Evolutionary conservation across 75 land plant species (phyloP).

Genomic region (Selaginella moellendorffii): DNA sequence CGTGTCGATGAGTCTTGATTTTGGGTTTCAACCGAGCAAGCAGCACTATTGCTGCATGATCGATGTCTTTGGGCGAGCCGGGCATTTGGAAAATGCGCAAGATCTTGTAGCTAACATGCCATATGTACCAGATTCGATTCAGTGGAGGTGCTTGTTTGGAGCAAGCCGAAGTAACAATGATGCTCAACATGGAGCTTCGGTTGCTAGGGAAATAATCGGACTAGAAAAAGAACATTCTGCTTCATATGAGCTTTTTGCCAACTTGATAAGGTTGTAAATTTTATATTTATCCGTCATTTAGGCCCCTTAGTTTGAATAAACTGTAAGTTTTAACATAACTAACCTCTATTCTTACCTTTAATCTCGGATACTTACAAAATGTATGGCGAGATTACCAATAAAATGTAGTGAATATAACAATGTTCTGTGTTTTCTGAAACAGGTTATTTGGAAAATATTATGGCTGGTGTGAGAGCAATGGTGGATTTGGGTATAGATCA

Average conservation of each 20-base stretch:
- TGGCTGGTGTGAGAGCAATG: too few species aligned
- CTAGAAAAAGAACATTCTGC: background rate
- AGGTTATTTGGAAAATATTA: too few species aligned
- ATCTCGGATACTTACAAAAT: too few species aligned
- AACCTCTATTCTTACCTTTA: too few species aligned
- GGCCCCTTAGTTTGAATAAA: too few species aligned
- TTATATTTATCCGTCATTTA: too few species aligned
- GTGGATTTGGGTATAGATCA: too few species aligned
- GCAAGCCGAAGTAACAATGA: background rate
- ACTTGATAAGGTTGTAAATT: too few species aligned
- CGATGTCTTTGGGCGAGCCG: conserved; percentile 18
- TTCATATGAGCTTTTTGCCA: background rate
- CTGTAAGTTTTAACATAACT: too few species aligned
- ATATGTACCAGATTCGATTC: background rate
- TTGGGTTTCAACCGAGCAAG: conserved; percentile 8
- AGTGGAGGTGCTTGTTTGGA: background rate
- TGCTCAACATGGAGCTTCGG: background rate
- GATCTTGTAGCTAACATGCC: conserved; percentile 13
- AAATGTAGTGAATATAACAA: too few species aligned
- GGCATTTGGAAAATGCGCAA: conserved; percentile 3
- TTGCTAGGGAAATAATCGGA: background rate
- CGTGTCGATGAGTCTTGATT: conserved; percentile 5
- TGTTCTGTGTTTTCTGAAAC: too few species aligned
- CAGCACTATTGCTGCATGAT: conserved; percentile 18
- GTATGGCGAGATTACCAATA: too few species aligned